Conservation (phyloP, 2,329 filamentous ascomycete species). For the Xylariaceae sp. region DNA sequence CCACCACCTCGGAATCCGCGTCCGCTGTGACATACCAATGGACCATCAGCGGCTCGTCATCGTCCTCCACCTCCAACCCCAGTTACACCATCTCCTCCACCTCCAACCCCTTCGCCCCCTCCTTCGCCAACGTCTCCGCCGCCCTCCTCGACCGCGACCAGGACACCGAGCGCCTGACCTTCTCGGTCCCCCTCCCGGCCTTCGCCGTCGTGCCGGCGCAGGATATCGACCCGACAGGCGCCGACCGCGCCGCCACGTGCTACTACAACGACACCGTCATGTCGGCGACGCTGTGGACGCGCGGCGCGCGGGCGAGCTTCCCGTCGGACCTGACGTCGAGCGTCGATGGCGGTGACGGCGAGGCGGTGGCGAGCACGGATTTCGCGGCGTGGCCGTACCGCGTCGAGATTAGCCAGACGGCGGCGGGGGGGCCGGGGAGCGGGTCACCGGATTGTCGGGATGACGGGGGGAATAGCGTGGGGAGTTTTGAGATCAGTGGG, state of each 20-base stretch:
- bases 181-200: constrained; percentile 57
- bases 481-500: constrained; percentile 31
- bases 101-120: background rate
- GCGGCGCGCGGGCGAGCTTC: constrained; percentile 49
- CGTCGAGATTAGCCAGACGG: constrained; percentile 48
- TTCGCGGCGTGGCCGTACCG: constrained; percentile 53
- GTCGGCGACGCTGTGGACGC: constrained; percentile 56
- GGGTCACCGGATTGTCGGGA: no score
- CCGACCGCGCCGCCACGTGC: constrained; percentile 18
- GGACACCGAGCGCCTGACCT: constrained; percentile 30
- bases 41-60: background rate
- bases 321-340: constrained; percentile 18
- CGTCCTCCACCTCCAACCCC: background rate
- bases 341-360: constrained; percentile 3
- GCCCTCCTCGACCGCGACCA: background rate
- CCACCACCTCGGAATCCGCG: constrained; percentile 28
- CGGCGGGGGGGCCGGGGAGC: constrained; percentile 50
- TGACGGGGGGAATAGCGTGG: constrained; percentile 8
- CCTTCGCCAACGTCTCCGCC: background rate
- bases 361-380: constrained; percentile 9
- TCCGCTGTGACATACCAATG: constrained; percentile 26
- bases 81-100: background rate
- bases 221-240: constrained; percentile 37
- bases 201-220: constrained; percentile 32
- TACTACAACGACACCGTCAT: constrained; percentile 38